These are phyloP conservation scores for Leishmania braziliensis DNA, from an alignment of 208 protist species.

Conservation along the genomic window DNA sequence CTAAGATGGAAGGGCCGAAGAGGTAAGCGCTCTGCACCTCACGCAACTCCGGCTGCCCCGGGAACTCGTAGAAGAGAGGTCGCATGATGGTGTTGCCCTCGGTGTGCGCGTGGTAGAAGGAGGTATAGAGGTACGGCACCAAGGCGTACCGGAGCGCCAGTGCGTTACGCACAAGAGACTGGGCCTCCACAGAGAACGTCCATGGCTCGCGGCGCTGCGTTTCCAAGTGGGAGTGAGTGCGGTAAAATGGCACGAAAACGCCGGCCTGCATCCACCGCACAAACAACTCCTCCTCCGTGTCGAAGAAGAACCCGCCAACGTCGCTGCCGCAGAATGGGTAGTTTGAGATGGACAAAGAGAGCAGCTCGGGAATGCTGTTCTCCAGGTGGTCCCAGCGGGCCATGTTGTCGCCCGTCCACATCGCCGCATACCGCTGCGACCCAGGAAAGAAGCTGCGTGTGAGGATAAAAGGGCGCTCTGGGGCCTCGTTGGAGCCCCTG, in stretches of 20 bases:
- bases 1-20: slow-evolving; percentile 90
- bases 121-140: slow-evolving; percentile 97
- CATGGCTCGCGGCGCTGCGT: slow-evolving; percentile 98
- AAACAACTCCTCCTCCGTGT: slow-evolving; percentile 96
- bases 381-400: slow-evolving; percentile 96
- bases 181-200: slow-evolving; percentile 88
- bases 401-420: slow-evolving; percentile 99
- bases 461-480: slow-evolving; percentile 97
- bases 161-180: slow-evolving; percentile 64
- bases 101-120: slow-evolving; percentile 86
- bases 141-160: slow-evolving; percentile 93
- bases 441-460: slow-evolving; percentile 99
- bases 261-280: slow-evolving; percentile 98
- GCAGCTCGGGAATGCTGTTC: slow-evolving; percentile 94
- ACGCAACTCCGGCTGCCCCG: slow-evolving; percentile 70
- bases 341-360: slow-evolving; percentile 95
- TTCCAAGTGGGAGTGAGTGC: slow-evolving; percentile 96
- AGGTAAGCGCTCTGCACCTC: slow-evolving; percentile 93
- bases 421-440: slow-evolving; percentile 95
- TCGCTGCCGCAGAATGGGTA: slow-evolving; percentile 97
- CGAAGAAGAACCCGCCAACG: slow-evolving; percentile 98
- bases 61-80: slow-evolving; percentile 96
- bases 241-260: slow-evolving; percentile 98
- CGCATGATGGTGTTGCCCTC: slow-evolving; percentile 92
- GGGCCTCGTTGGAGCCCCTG: slow-evolving; percentile 25